A percentile compares a stretch with the other conserved stretches of the same genome.
These are phyloP conservation scores for Scheffersomyces ergatensis DNA, from an alignment of 805 yeast species.

Conservation along the genomic window DNA sequence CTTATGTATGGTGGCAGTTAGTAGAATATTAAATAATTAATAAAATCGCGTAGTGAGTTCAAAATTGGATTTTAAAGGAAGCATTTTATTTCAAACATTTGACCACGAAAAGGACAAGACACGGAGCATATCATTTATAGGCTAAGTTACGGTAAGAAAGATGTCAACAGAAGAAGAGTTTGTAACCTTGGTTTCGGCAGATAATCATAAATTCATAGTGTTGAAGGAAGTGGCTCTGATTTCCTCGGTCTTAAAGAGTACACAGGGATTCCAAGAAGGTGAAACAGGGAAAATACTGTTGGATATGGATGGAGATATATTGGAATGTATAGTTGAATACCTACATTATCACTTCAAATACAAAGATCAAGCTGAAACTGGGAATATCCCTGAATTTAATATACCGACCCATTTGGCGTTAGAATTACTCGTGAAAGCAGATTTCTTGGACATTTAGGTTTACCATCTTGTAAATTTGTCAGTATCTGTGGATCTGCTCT, in stretches of 20 bases:
- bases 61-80: too few species aligned
- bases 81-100: too few species aligned
- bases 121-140: too few species aligned
- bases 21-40: too few species aligned
- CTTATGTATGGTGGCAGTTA: too few species aligned
- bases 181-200: slow-evolving; percentile 72
- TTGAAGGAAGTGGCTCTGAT: slow-evolving; percentile 74
- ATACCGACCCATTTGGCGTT: slow-evolving; percentile 93
- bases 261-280: slow-evolving; percentile 57
- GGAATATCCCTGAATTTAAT: slow-evolving; percentile 78
- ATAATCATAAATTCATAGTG: slow-evolving; percentile 61
- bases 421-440: slow-evolving; percentile 90
- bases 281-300: slow-evolving; percentile 52
- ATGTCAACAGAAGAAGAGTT: slow-evolving; percentile 17
- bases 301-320: slow-evolving; percentile 67
- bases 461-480: too few species aligned
- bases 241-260: slow-evolving; percentile 55
- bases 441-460: slow-evolving; percentile 73
- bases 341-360: slow-evolving; percentile 73
- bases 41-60: too few species aligned
- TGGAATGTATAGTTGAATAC: slow-evolving; percentile 83
- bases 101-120: too few species aligned
- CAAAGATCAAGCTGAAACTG: slow-evolving; percentile 46
- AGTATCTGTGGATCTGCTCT: too few species aligned
- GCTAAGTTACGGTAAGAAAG: too few species aligned